Evolutionary conservation across 345 rosid species (phyloP).

Genomic region (Salix brachista): DNA sequence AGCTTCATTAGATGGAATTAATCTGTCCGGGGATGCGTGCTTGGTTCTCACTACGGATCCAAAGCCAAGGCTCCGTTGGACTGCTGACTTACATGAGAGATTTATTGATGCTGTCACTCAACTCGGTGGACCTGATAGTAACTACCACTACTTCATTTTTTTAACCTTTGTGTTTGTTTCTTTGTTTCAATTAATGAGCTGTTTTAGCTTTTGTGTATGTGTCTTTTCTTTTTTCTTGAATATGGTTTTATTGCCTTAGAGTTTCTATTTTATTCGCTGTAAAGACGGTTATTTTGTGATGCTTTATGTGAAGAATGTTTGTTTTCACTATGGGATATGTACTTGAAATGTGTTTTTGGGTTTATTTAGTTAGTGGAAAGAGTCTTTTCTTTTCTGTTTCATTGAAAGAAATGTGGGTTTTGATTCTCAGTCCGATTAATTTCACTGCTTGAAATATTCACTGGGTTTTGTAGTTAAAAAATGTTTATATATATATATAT

Average conservation of each 20-base stretch:
- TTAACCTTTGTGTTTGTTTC: neutral
- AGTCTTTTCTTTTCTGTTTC: neutral
- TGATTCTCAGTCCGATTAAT: neutral
- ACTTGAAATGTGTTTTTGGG: constrained; percentile 3
- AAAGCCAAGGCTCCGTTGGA: constrained; percentile 97
- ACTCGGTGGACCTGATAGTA: constrained; percentile 96
- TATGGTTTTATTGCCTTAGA: neutral
- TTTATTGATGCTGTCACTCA: constrained; percentile 88
- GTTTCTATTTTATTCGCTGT: neutral
- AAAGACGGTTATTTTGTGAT: neutral
- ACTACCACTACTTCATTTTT: constrained; percentile 14
- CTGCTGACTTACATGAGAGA: constrained; percentile 89
- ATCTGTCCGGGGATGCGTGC: constrained; percentile 67
- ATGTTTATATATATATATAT: too few relatives aligned
- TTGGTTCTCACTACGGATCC: constrained; percentile 89
- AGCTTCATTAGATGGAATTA: constrained; percentile 62
- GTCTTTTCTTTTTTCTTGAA: neutral
- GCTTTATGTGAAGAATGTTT: neutral
- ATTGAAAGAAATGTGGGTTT: neutral
- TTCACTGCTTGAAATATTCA: neutral
- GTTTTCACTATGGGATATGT: neutral
- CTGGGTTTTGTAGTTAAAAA: neutral
- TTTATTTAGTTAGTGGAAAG: neutral
- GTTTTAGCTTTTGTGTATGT: neutral
- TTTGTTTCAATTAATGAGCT: too few relatives aligned